These are phyloP conservation scores for Pichia membranifaciens DNA, from an alignment of 805 yeast species.

Conservation along the genomic window DNA sequence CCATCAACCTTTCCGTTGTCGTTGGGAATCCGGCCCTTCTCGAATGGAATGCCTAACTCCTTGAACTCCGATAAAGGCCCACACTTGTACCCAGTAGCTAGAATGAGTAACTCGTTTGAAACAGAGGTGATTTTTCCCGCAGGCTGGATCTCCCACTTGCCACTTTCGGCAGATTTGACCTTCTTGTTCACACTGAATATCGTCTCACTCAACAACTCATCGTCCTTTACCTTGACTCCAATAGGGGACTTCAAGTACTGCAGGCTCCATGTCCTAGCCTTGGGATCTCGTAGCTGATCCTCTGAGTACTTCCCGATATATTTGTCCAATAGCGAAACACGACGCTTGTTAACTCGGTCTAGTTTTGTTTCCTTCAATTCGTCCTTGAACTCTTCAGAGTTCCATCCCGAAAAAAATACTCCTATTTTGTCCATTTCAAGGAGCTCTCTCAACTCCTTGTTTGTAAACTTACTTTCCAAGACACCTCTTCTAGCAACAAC, in stretches of 20 bases:
- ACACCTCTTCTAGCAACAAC: constrained; percentile 86
- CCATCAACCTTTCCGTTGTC: constrained; percentile 38
- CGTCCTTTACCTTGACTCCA: constrained; percentile 36
- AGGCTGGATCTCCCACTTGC: constrained; percentile 30
- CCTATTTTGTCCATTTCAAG: constrained; percentile 48
- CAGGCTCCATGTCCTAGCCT: constrained; percentile 51
- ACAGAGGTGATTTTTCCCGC: constrained; percentile 20
- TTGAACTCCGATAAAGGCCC: constrained; percentile 54
- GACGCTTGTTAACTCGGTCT: constrained; percentile 56
- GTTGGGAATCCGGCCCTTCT: constrained; percentile 42
- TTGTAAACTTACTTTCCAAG: constrained; percentile 81
- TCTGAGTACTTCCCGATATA: constrained; percentile 27
- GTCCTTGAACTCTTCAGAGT: constrained; percentile 33
- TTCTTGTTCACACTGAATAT: constrained; percentile 45
- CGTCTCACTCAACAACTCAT: constrained; percentile 39
- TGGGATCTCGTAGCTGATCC: background rate
- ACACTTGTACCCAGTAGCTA: constrained; percentile 82
- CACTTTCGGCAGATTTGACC: constrained; percentile 22
- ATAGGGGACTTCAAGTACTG: constrained; percentile 66
- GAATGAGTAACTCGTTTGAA: constrained; percentile 60
- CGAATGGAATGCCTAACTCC: constrained; percentile 43
- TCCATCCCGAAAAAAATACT: constrained; percentile 41
- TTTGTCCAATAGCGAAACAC: constrained; percentile 56
- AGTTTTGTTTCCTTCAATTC: constrained; percentile 27
- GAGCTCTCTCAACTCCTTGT: constrained; percentile 84